Conservation (phyloP, 2,329 filamentous ascomycete species). For the Penicillium sp. region DNA sequence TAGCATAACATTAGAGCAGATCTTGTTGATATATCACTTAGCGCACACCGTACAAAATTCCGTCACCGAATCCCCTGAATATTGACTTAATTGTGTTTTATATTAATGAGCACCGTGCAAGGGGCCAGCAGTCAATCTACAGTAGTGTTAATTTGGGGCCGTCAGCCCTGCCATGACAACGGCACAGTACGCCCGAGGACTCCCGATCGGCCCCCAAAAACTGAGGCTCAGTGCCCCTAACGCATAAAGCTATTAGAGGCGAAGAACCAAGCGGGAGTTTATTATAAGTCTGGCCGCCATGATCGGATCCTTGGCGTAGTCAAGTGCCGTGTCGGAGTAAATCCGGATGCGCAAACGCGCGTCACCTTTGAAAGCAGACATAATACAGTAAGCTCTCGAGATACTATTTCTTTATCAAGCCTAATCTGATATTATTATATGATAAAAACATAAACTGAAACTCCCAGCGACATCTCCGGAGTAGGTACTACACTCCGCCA, state of each 20-base stretch:
- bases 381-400: neutral
- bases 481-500: neutral
- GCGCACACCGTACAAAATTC: too few relatives aligned
- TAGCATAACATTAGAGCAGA: neutral
- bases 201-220: conserved; percentile 8
- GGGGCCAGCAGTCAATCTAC: neutral
- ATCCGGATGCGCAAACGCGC: neutral
- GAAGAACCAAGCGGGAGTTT: neutral
- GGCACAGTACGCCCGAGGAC: neutral
- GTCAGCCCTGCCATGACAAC: neutral
- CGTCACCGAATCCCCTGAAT: neutral
- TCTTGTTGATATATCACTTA: neutral
- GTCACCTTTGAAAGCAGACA: neutral
- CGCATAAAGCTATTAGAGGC: neutral
- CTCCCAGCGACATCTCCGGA: neutral
- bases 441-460: neutral
- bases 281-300: neutral
- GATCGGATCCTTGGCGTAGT: neutral
- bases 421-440: neutral
- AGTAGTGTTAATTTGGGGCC: neutral
- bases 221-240: neutral
- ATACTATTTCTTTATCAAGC: neutral
- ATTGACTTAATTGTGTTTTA: too few relatives aligned
- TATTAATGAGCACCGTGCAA: neutral
- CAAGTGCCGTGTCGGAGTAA: neutral